Base-by-base conservation (phyloP, 257 asterid genomes). In the Henckelia pumila region DNA sequence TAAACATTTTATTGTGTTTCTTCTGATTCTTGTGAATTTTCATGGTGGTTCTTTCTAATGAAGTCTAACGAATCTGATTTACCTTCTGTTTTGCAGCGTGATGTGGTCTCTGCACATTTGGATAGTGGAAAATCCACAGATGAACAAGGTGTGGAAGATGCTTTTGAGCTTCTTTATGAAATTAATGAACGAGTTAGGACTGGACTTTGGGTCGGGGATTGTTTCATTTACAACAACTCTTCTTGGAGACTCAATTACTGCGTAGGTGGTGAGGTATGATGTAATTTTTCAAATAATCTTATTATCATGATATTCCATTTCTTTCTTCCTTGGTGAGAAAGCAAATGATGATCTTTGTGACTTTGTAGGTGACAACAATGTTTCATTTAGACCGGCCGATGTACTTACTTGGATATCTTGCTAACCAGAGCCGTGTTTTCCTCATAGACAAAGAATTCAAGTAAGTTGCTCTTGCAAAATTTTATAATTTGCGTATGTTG, bases 191-290 rank as follows among this genome's bases (percentile, higher is more conserved):
- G 99, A 63, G 98, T 87, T 22, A 83, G 97, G 68, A 91, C 99
- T 82, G 99, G 98, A 71, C 56, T 91, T 56, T 94, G 99, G 99
- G 98, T 94, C 59, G 99, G 99, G 67, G 99, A 94, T 77, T 94
- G 99, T 77, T 94, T 94, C 75, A 94, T 94, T 73, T 94, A 94
- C 84, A 94, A 75, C 69, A 94, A 91, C 77, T 82, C 99, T 67
- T 87, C 99, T 56, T 94, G 96, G 98, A 91, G 95, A 71, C 96
- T 94, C 60, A 94, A 94, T 79, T 94, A 94, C 72, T 94, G 99
- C 20, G 98, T 94, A 1, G 99, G 99, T 57, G 99, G 97, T 65
- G 98, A 92, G 96, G 98, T 92, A 85, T 72, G 72, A 49, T 72
- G 64, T 80, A 44, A 47, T 59, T 40, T 56, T 37, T 40, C 60